Percentiles rank a stretch among this genome's conserved stretches.
phyloP scores from a whole-genome alignment of 2,329 filamentous ascomycete species.

The Phoma sp. region DNA sequence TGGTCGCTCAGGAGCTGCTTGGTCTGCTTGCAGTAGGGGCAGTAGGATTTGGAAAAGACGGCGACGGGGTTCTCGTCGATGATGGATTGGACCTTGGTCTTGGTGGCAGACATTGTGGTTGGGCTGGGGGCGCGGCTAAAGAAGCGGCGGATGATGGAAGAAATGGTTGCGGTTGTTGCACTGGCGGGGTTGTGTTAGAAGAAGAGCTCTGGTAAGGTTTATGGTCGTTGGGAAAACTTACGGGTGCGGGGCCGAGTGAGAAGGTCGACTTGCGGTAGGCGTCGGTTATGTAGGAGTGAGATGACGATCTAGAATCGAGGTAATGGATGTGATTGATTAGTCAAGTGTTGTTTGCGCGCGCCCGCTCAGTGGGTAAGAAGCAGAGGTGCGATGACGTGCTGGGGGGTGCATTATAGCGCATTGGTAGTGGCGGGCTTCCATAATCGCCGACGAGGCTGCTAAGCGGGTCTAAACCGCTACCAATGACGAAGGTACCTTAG shows the following conservation, averaged over 20 bases:
- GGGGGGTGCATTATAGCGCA: slow-evolving; percentile 15
- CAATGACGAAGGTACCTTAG: slow-evolving; percentile 7
- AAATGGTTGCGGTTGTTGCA: slow-evolving; percentile 57
- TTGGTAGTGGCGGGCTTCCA: slow-evolving; percentile 21
- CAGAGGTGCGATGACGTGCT: slow-evolving; percentile 42
- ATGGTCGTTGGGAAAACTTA: background rate
- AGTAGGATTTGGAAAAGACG: slow-evolving; percentile 97
- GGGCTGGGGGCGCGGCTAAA: slow-evolving; percentile 67
- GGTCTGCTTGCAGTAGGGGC: slow-evolving; percentile 84
- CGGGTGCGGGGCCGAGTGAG: background rate
- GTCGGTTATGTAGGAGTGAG: slow-evolving; percentile 1
- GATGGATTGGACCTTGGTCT: slow-evolving; percentile 80
- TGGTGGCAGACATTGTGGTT: slow-evolving; percentile 79
- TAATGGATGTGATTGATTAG: slow-evolving; percentile 16
- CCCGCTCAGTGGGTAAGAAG: slow-evolving; percentile 32
- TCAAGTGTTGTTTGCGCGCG: slow-evolving; percentile 33
- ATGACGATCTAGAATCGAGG: slow-evolving; percentile 28
- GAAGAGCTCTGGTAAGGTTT: background rate
- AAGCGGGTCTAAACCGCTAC: slow-evolving; percentile 13
- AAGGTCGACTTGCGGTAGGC: no score
- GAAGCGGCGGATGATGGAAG: slow-evolving; percentile 70
- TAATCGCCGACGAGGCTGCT: slow-evolving; percentile 3
- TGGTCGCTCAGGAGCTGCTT: slow-evolving; percentile 75
- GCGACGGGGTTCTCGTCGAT: slow-evolving; percentile 90
- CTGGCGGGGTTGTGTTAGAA: background rate